Base-by-base conservation (phyloP, 208 protist species). In the Trypanosoma caninum region DNA sequence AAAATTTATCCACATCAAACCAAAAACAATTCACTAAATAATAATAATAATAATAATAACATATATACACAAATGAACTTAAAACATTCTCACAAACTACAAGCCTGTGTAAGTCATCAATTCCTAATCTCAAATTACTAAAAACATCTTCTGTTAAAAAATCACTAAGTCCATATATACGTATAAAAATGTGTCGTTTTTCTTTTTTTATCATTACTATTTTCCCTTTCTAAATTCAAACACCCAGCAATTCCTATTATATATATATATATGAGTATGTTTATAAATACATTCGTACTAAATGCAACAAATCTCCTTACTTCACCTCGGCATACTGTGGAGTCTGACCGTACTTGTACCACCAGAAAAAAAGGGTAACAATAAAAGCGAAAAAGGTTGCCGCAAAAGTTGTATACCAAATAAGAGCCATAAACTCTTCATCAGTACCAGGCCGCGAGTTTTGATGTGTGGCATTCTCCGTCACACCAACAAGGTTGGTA, bases 391-490 rank as follows among this genome's bases (percentile, higher is more conserved):
- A 57, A 31, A 91, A 51, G 31, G 87, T 94, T 35, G 72, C 73
- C 40, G 58, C 22, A 57, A 87, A 91, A 35, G 78, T 66, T 18
- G 70, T 74, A 69, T 91, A 94, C 87, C 87, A 94, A 69, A 94
- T 82, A 42, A 87, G 33, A 14, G 87, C 78, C 87, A 94, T 94
- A 63, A 94, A 94, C 63, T 94, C 83, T 70, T 94, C 87, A 72
- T 94, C 87, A 20, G 87, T 94, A 65, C 82, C 87, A 34, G 84
- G 82, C 51, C 83, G 81, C 22, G 84, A 87, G 62, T 89, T 89
- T 71, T 94, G 87, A 56, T 78, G 74, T 30, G 70, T 70, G 18
- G 81, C 76, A 69, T 87, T 87, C 61, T 91, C 83, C 3, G 76
- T 82, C 25, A 76, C 75, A 46, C 87, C 87, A 57, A 91, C 87